phyloP scores from a whole-genome alignment of 2,329 filamentous ascomycete species.

The Fusarium domesticum region DNA sequence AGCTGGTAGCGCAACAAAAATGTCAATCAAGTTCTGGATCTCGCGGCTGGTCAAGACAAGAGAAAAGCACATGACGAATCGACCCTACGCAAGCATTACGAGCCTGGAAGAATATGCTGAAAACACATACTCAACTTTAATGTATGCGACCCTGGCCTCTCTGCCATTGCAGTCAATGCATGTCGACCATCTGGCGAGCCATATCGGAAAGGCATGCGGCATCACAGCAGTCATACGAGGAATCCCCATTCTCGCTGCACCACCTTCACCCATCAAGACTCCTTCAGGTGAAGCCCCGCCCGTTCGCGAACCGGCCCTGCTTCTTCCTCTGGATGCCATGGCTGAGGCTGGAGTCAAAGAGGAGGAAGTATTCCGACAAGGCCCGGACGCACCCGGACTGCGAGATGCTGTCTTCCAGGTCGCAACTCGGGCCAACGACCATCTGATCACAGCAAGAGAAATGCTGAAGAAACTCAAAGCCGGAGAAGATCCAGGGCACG shows the following conservation, averaged over 20 bases:
- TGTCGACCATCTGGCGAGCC: slow-evolving; percentile 88
- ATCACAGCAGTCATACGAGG: slow-evolving; percentile 85
- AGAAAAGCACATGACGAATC: slow-evolving; percentile 78
- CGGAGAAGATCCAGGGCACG: slow-evolving; percentile 74
- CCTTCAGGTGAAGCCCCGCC: slow-evolving; percentile 40
- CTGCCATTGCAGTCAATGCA: slow-evolving; percentile 78
- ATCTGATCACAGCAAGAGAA: slow-evolving; percentile 87
- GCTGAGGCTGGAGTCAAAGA: slow-evolving; percentile 75
- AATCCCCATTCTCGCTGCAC: slow-evolving; percentile 80
- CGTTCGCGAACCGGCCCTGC: slow-evolving; percentile 53
- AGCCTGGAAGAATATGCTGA: slow-evolving; percentile 86
- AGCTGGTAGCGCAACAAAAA: slow-evolving; percentile 41
- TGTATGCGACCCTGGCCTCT: slow-evolving; percentile 81
- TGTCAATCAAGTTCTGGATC: slow-evolving; percentile 68
- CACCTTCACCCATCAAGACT: slow-evolving; percentile 49
- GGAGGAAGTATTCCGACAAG: slow-evolving; percentile 82
- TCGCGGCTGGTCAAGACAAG: slow-evolving; percentile 75
- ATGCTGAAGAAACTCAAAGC: slow-evolving; percentile 80
- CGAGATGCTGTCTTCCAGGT: slow-evolving; percentile 89
- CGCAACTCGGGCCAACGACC: slow-evolving; percentile 90
- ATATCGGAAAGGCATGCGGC: slow-evolving; percentile 90
- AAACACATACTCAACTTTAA: slow-evolving; percentile 87
- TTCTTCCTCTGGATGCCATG: slow-evolving; percentile 88
- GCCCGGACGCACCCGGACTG: slow-evolving; percentile 73
- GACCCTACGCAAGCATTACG: slow-evolving; percentile 71